phyloP scores from a whole-genome alignment of 768 basidiomycete genomes.

The Coprinopsis sp. region DNA sequence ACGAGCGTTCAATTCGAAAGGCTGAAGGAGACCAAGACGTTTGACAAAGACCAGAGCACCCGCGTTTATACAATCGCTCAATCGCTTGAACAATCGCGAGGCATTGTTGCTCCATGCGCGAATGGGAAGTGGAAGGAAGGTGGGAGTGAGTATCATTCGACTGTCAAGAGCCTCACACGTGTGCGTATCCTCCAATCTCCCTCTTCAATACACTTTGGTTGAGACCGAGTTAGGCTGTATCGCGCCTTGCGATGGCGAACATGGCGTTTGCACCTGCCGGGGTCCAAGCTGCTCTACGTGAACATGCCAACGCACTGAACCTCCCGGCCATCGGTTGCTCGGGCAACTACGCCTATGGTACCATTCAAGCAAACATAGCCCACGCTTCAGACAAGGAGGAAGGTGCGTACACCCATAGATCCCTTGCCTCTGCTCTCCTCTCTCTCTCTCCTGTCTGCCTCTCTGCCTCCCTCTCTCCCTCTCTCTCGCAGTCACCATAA shows the following conservation, averaged over 20 bases:
- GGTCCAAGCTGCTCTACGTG: not conserved
- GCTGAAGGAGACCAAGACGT: no score
- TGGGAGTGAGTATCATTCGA: not conserved
- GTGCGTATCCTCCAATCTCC: not conserved
- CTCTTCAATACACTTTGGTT: not conserved
- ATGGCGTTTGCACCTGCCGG: not conserved
- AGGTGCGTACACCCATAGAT: no score
- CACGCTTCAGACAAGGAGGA: no score
- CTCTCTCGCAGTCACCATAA: no score
- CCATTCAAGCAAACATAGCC: not conserved
- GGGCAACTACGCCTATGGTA: not conserved
- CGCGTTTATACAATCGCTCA: not conserved
- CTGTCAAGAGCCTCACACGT: not conserved
- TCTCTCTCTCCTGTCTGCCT: no score
- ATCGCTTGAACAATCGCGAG: not conserved
- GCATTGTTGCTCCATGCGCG: not conserved
- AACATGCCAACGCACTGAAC: not conserved
- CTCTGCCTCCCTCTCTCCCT: no score
- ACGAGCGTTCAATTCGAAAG: no score
- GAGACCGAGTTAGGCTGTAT: not conserved
- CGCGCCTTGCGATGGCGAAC: not conserved
- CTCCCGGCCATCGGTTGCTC: not conserved
- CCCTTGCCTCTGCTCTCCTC: no score
- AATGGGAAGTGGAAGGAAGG: not conserved
- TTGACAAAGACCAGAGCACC: not conserved